phyloP scores from a whole-genome alignment of 305 asterid species.

The Fraxinus sp. region DNA sequence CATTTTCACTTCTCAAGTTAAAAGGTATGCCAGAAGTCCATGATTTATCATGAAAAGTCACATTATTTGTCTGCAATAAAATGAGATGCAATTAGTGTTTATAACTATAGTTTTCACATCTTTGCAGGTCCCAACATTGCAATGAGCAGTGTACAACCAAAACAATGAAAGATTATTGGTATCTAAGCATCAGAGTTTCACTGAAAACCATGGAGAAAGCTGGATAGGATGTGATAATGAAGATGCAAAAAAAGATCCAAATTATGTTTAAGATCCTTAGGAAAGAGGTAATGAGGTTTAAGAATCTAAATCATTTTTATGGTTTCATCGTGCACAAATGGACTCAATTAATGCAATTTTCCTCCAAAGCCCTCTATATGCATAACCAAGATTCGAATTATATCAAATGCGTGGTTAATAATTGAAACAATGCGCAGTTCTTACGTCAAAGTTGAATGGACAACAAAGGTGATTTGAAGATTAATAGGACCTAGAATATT shows the following conservation, averaged over 20 bases:
- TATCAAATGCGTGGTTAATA: neutral
- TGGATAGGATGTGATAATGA: neutral
- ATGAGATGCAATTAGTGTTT: constrained; percentile 12
- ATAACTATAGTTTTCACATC: neutral
- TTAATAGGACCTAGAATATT: neutral
- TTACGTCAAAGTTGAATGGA: neutral
- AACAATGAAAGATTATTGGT: neutral
- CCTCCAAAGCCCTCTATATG: neutral
- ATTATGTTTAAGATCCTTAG: neutral
- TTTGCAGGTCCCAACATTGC: neutral
- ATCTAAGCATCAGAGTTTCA: neutral
- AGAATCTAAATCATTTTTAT: neutral
- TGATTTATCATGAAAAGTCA: constrained; percentile 47
- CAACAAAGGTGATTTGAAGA: neutral
- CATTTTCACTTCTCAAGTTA: constrained; percentile 37
- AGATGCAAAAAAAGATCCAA: neutral
- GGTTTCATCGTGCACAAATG: neutral
- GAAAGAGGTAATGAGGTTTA: neutral
- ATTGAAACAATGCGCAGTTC: neutral
- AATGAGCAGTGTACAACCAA: neutral
- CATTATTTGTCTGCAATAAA: constrained; percentile 47
- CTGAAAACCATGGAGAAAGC: neutral
- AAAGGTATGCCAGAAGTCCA: constrained; percentile 36
- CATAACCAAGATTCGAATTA: neutral
- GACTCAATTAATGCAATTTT: neutral